Percentiles rank a stretch among this genome's conserved stretches.
These are phyloP conservation scores for Wickerhamomyces tratensis DNA, from an alignment of 805 yeast species.

Conservation along the genomic window DNA sequence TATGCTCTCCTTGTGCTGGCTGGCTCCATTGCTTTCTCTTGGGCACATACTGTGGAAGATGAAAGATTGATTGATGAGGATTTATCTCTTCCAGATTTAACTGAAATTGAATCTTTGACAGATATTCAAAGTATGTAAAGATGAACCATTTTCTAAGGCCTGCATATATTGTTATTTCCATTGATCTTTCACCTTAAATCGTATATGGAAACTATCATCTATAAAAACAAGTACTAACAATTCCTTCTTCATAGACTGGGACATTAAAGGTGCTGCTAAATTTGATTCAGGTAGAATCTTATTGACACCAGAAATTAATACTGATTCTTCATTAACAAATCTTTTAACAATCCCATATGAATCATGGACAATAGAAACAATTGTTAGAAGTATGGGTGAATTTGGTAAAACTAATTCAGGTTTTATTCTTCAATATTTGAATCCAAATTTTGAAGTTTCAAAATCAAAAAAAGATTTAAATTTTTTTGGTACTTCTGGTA, in stretches of 20 bases:
- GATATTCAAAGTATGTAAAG: conserved; percentile 7
- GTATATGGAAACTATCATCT: neutral
- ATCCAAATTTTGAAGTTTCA: conserved; percentile 14
- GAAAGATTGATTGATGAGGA: conserved; percentile 16
- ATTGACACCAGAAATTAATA: conserved; percentile 32
- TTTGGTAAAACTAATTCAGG: conserved; percentile 45
- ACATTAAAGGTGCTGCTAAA: conserved; percentile 24
- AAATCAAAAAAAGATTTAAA: conserved; percentile 17
- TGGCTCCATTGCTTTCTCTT: too few relatives aligned
- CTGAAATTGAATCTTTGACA: conserved; percentile 16
- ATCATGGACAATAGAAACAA: conserved; percentile 50
- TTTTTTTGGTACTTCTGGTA: conserved; percentile 45
- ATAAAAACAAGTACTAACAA: neutral
- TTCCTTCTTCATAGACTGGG: conserved; percentile 25
- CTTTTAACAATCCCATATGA: conserved; percentile 17
- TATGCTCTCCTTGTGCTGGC: too few relatives aligned
- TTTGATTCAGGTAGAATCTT: conserved; percentile 45
- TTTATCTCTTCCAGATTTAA: conserved; percentile 29
- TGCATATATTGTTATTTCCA: too few relatives aligned
- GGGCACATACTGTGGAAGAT: conserved; percentile 15
- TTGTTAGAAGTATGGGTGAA: conserved; percentile 52
- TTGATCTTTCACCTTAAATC: too few relatives aligned
- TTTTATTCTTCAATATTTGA: conserved; percentile 46
- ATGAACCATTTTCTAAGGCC: neutral
- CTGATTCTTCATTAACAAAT: conserved; percentile 40